Percentiles rank a stretch among this genome's conserved stretches.
Conservation (phyloP, 2,329 filamentous ascomycete species). For the Plectosphaerella sp. region DNA sequence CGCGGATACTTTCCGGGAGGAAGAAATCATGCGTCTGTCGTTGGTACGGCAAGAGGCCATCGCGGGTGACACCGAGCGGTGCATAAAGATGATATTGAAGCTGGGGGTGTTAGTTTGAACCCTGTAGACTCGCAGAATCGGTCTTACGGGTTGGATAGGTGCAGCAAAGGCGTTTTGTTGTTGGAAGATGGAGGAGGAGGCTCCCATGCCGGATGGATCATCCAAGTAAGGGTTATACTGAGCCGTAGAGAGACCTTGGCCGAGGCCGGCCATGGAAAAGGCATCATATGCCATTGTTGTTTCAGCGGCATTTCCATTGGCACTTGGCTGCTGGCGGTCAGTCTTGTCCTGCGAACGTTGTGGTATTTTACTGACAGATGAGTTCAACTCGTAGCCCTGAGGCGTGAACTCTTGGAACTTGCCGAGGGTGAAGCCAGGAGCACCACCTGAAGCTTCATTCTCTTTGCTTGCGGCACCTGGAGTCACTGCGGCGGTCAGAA, state of each 20-base stretch:
- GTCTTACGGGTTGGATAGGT: slow-evolving; percentile 56
- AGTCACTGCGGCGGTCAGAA: slow-evolving; percentile 7
- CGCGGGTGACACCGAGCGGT: slow-evolving; percentile 75
- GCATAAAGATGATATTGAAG: slow-evolving; percentile 92
- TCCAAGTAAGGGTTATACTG: slow-evolving; percentile 75
- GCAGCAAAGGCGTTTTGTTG: slow-evolving; percentile 47
- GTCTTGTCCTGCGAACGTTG: neutral
- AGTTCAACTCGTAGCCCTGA: slow-evolving; percentile 46
- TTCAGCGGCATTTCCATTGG: slow-evolving; percentile 47
- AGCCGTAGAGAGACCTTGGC: slow-evolving; percentile 43
- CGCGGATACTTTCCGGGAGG: slow-evolving; percentile 77
- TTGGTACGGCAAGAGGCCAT: slow-evolving; percentile 81
- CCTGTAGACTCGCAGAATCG: neutral
- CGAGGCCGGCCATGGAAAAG: slow-evolving; percentile 56
- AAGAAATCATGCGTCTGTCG: slow-evolving; percentile 88
- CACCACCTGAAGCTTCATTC: slow-evolving; percentile 21
- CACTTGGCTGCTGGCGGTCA: slow-evolving; percentile 21
- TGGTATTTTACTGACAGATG: neutral
- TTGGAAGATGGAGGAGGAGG: slow-evolving; percentile 62
- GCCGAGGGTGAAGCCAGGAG: slow-evolving; percentile 48
- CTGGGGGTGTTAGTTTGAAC: slow-evolving; percentile 30
- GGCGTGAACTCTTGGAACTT: slow-evolving; percentile 58
- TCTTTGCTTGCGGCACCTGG: slow-evolving; percentile 26
- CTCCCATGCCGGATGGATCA: slow-evolving; percentile 56
- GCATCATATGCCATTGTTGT: slow-evolving; percentile 54